Conservation (phyloP, 2,329 filamentous ascomycete genomes). For the Rugonectria rugulosa region DNA sequence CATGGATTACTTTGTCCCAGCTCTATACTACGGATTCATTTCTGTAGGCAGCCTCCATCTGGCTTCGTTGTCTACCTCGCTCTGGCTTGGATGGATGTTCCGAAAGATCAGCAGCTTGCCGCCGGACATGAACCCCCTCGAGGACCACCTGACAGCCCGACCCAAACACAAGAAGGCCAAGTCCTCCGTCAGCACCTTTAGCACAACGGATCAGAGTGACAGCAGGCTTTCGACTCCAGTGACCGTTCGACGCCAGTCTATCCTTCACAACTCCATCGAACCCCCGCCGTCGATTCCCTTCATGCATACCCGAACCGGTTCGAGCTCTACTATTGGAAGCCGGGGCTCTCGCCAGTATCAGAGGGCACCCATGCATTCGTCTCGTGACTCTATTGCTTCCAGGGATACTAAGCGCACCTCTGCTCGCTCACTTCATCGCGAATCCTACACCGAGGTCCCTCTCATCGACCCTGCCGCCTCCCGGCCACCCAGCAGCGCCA, state of each 20-base stretch:
- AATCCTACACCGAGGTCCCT: slow-evolving; percentile 60
- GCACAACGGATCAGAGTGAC: slow-evolving; percentile 55
- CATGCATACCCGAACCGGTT: slow-evolving; percentile 76
- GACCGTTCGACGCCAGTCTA: slow-evolving; percentile 53
- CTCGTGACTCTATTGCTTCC: slow-evolving; percentile 53
- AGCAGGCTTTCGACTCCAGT: slow-evolving; percentile 64
- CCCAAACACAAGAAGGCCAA: slow-evolving; percentile 77
- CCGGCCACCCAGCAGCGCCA: slow-evolving; percentile 33
- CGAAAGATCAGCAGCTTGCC: slow-evolving; percentile 82
- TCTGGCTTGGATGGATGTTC: slow-evolving; percentile 82
- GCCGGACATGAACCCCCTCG: slow-evolving; percentile 94
- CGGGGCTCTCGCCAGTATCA: slow-evolving; percentile 66
- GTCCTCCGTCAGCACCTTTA: slow-evolving; percentile 58
- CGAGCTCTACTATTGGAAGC: slow-evolving; percentile 62
- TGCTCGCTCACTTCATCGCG: slow-evolving; percentile 45
- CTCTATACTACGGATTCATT: slow-evolving; percentile 73
- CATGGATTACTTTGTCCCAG: slow-evolving; percentile 66
- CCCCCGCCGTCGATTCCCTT: slow-evolving; percentile 73
- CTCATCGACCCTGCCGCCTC: slow-evolving; percentile 48
- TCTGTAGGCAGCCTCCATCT: slow-evolving; percentile 73
- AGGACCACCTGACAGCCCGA: slow-evolving; percentile 81
- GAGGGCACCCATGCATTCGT: slow-evolving; percentile 51
- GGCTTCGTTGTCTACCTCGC: slow-evolving; percentile 72
- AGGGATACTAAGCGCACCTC: slow-evolving; percentile 58
- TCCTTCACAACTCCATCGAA: slow-evolving; percentile 53